Percentiles rank a stretch among this genome's conserved stretches.
Conservation (phyloP, 306 rosid species). For the Inga oerstediana region DNA sequence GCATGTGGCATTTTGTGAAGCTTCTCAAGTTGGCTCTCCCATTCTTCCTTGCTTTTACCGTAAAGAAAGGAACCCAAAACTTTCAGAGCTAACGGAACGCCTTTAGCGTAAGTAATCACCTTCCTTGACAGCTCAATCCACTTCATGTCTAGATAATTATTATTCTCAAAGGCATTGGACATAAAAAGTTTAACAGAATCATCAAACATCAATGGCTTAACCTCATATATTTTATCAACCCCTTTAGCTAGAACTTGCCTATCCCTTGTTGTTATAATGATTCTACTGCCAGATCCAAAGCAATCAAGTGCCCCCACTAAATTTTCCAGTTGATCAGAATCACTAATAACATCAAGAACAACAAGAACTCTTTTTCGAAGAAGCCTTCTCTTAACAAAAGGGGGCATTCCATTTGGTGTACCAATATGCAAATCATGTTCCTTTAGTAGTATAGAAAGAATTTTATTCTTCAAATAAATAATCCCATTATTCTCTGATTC, state of each 20-base stretch:
- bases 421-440: constrained; percentile 32
- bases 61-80: constrained; percentile 40
- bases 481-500: constrained; percentile 36
- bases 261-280: constrained; percentile 44
- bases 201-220: background rate
- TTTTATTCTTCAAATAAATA: constrained; percentile 28
- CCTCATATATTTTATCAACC: constrained; percentile 31
- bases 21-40: constrained; percentile 38
- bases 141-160: background rate
- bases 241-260: constrained; percentile 19
- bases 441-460: constrained; percentile 30
- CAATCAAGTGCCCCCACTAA: constrained; percentile 21
- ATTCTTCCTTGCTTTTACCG: constrained; percentile 22
- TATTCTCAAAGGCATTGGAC: constrained; percentile 31
- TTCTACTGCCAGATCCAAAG: constrained; percentile 43
- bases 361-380: constrained; percentile 32
- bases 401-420: constrained; percentile 38
- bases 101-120: constrained; percentile 31
- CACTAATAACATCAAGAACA: constrained; percentile 7
- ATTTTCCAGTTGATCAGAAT: background rate
- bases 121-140: constrained; percentile 28
- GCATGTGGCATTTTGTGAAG: constrained; percentile 27
- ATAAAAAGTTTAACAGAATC: constrained; percentile 21
- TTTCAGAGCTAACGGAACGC: constrained; percentile 38
- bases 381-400: constrained; percentile 31